phyloP scores from a whole-genome alignment of 108 stramenopile genomes.

The Asterionellopsis glacialis region DNA sequence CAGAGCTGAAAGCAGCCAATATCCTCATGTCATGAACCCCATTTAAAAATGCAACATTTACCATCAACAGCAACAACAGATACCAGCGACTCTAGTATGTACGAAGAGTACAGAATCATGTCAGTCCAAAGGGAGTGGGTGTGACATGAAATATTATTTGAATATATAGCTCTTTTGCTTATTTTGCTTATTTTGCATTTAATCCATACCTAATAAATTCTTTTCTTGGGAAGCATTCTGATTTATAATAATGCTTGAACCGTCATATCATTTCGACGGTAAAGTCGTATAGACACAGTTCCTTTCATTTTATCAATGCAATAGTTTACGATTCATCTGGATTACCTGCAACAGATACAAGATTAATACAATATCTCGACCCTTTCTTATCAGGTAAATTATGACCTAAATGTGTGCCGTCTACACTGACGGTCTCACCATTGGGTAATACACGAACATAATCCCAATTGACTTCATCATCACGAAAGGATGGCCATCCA shows the following conservation, averaged over 20 bases:
- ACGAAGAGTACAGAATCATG: no score
- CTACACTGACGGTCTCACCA: constrained; percentile 81
- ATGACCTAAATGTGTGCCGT: constrained; percentile 85
- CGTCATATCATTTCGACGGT: no score
- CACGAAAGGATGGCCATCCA: constrained; percentile 72
- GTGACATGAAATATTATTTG: no score
- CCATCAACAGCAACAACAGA: neutral
- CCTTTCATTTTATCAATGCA: neutral
- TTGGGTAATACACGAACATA: constrained; percentile 73
- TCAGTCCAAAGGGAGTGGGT: no score
- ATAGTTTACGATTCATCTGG: constrained; percentile 32
- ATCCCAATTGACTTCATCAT: constrained; percentile 73
- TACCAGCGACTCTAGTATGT: neutral
- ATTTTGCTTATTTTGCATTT: no score
- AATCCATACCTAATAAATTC: no score
- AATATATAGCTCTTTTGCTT: no score
- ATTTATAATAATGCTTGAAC: no score
- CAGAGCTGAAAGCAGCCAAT: neutral
- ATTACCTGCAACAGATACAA: constrained; percentile 83
- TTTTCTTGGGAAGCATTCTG: no score
- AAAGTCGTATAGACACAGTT: neutral
- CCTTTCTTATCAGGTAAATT: constrained; percentile 71
- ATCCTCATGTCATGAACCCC: no score
- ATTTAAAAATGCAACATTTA: neutral
- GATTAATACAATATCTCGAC: constrained; percentile 89